Evolutionary conservation across 2,329 filamentous ascomycete species (phyloP).

Genomic region (Rugonectria rugulosa): DNA sequence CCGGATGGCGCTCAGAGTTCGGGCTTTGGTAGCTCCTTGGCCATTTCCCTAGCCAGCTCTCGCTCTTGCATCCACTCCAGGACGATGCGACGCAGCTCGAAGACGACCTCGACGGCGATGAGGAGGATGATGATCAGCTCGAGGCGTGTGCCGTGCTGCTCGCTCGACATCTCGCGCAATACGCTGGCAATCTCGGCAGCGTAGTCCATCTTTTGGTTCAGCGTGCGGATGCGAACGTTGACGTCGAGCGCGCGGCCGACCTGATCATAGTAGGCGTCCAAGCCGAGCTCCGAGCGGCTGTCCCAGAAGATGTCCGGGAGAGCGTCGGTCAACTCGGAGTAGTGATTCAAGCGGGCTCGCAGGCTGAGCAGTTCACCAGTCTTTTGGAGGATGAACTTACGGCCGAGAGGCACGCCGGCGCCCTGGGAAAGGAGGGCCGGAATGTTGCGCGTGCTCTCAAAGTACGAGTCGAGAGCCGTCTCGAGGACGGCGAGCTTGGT

Average conservation of each 20-base stretch:
- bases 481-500: constrained; percentile 95
- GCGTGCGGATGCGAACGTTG: constrained; percentile 83
- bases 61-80: constrained; percentile 62
- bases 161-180: constrained; percentile 84
- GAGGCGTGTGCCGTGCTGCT: constrained; percentile 85
- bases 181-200: constrained; percentile 94
- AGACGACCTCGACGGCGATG: constrained; percentile 90
- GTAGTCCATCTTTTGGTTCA: constrained; percentile 99
- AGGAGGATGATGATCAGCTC: constrained; percentile 97
- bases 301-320: constrained; percentile 98
- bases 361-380: constrained; percentile 91
- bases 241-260: constrained; percentile 91
- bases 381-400: constrained; percentile 87
- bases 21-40: constrained; percentile 16
- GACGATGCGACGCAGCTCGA: constrained; percentile 80
- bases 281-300: constrained; percentile 81
- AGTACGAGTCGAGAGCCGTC: constrained; percentile 81
- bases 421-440: constrained; percentile 78
- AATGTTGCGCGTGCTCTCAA: constrained; percentile 84
- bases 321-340: constrained; percentile 94
- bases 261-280: constrained; percentile 95
- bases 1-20: constrained; percentile 5
- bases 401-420: constrained; percentile 52
- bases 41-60: constrained; percentile 32
- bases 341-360: constrained; percentile 92